Evolutionary conservation across 768 basidiomycete species (phyloP), one percentile per base, ranked within the genome.

Genomic region (Royoungia palumana): DNA sequence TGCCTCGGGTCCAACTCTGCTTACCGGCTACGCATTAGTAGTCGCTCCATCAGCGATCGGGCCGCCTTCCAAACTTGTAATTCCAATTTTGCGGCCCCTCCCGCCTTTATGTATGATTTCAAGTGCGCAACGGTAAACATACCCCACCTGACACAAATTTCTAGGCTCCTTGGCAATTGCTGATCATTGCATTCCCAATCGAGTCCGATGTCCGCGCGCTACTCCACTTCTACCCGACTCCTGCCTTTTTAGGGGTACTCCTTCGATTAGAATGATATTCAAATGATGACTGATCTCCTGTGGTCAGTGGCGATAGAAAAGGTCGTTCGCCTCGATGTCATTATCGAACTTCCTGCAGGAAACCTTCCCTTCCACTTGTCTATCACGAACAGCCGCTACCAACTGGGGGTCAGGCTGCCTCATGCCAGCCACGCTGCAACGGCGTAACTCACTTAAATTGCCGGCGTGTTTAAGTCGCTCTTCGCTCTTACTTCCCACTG

Each of bases 351-450:
- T 61, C 59, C 59, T 57, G 57, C 41, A 58, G 47, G 50, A 51
- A 54, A 54, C 60, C 54, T 68, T 65, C 38, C 60, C 50, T 54
- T 53, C 55, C 63, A 16, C 49, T 57, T 57, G 62, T 67, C 65
- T 56, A 65, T 69, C 66, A 67, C 65, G 41, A 54, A 59, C 61
- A 60, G 52, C 60, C 56, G 68, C 59, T 60, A 51, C 54, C 41
- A 50, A 37, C 60, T 62, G 45, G 55, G 52, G 66, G 61, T 59
- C 64, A 48, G 61, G 54, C 56, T 58, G 66, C 66, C 66, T 67
- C 66, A 69, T 67, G 66, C 66, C 49, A 28, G 54, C 69, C 66
- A 67, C 66, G 66, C 66, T 55, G 55, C 65, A 68, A 64, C 59
- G 46, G 45, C 63, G 55, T 52, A 53, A 53, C 53, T 49, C 58